Evolutionary conservation across 257 asterid genomes (phyloP).

Genomic region (Nicotiana undulata): DNA sequence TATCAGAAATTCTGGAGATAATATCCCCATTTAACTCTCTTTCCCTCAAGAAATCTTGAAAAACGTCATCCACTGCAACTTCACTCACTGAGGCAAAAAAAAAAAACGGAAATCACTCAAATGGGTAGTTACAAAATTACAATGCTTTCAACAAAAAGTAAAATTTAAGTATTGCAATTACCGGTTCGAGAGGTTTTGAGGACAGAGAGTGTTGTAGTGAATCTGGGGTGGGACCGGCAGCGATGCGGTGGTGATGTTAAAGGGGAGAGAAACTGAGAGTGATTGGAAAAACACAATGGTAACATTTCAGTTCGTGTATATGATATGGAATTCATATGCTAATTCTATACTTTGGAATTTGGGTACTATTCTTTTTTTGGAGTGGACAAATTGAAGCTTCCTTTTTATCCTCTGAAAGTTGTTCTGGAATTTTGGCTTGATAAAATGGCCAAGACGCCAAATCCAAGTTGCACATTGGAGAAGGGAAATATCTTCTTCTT

Average conservation of each 20-base stretch:
- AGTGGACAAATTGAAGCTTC: neutral
- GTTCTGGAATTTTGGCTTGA: neutral
- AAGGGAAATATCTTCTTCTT: neutral
- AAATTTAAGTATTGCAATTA: slow-evolving; percentile 13
- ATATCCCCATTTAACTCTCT: slow-evolving; percentile 71
- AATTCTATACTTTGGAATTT: neutral
- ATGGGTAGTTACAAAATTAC: neutral
- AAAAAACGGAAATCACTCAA: neutral
- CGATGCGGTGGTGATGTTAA: slow-evolving; percentile 1
- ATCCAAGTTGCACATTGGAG: neutral
- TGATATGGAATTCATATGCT: neutral
- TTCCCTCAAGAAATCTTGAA: slow-evolving; percentile 56
- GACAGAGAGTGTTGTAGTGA: slow-evolving; percentile 34
- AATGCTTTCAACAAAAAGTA: neutral
- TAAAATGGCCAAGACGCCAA: neutral
- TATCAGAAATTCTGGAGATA: slow-evolving; percentile 60
- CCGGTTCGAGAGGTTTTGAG: slow-evolving; percentile 59
- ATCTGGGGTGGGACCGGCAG: slow-evolving; percentile 28
- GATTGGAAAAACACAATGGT: neutral
- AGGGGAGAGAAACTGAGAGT: neutral
- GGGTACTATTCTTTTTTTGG: too few relatives aligned
- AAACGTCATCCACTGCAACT: slow-evolving; percentile 45
- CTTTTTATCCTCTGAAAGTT: neutral
- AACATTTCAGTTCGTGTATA: neutral
- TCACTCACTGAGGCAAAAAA: slow-evolving; percentile 26